Evolutionary conservation across 2,329 filamentous ascomycete genomes (phyloP).

Genomic region (Xylaria sp.): DNA sequence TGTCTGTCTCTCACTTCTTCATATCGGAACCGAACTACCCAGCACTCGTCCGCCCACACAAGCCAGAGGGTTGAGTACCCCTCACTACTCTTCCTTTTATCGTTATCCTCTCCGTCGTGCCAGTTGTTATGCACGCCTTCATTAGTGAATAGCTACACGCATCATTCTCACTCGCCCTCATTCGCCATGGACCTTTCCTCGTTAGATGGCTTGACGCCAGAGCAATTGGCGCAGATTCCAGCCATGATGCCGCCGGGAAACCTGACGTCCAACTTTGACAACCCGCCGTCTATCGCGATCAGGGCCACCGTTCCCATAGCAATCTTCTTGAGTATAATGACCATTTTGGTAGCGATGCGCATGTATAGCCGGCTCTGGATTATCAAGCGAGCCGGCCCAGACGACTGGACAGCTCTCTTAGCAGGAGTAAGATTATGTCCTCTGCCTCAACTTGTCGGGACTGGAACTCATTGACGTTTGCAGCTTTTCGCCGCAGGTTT

Average conservation of each 20-base stretch:
- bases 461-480: no score
- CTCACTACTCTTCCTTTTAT: no score
- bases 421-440: neutral
- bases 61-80: no score
- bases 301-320: neutral
- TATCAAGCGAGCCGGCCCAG: neutral
- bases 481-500: neutral
- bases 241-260: neutral
- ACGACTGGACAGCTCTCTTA: slow-evolving; percentile 1
- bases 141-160: no score
- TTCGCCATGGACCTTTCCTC: no score
- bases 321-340: neutral
- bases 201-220: neutral
- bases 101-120: no score
- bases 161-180: neutral
- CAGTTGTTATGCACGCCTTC: no score
- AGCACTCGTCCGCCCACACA: no score
- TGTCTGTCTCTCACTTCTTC: no score
- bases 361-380: neutral
- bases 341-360: neutral
- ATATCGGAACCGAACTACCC: no score
- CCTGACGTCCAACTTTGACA: slow-evolving; percentile 3
- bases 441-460: neutral
- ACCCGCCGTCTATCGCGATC: neutral
- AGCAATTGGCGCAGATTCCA: neutral